Conservation (phyloP, 78 protist species). For the Cavenderia fasciculata region DNA sequence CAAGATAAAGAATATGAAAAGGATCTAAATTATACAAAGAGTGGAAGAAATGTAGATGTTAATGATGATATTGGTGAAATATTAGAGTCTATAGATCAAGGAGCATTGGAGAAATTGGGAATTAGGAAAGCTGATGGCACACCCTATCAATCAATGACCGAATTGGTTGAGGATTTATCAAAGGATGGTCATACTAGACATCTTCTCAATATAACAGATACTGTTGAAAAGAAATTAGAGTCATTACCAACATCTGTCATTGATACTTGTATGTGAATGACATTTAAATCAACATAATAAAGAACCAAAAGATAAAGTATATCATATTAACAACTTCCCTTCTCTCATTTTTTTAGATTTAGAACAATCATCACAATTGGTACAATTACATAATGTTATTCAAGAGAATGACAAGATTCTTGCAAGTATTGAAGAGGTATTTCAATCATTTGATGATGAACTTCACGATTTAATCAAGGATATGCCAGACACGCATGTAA, state of each 20-base stretch:
- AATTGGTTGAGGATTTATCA: not conserved
- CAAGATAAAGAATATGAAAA: not conserved
- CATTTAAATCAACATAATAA: not conserved
- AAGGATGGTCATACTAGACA: conserved; percentile 1
- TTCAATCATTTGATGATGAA: conserved; percentile 25
- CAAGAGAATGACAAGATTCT: conserved; percentile 5
- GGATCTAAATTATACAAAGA: conserved; percentile 3
- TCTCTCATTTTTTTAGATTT: conserved; percentile 6
- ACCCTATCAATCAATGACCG: not conserved
- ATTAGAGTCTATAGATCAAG: not conserved
- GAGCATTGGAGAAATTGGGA: not conserved
- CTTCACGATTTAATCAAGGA: conserved; percentile 49
- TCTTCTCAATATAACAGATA: not conserved
- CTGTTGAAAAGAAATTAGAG: conserved; percentile 20
- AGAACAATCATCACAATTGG: conserved; percentile 41
- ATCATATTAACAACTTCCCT: not conserved
- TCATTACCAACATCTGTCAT: conserved; percentile 45
- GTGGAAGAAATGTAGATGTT: not conserved
- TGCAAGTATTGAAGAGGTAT: conserved; percentile 5
- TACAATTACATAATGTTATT: conserved; percentile 43
- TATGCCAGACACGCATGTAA: conserved; percentile 69
- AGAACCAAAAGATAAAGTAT: too few relatives aligned
- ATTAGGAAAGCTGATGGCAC: conserved; percentile 1
- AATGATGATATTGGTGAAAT: not conserved
- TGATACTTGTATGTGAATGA: conserved; percentile 34